Conservation (phyloP, 2,329 filamentous ascomycete species). For the Elsinoe perseae region DNA sequence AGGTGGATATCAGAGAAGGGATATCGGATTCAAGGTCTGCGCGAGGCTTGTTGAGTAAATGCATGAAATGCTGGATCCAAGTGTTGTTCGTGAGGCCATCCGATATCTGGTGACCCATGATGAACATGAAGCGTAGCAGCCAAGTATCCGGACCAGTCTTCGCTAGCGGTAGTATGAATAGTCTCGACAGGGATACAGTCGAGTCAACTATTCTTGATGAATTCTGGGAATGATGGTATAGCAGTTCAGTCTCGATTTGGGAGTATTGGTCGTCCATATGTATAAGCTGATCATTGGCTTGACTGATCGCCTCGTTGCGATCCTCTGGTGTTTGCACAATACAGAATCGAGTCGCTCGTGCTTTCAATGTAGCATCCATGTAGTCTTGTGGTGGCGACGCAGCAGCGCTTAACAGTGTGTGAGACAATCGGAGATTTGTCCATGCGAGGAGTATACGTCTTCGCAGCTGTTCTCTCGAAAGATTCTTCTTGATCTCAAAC, state of each 20-base stretch:
- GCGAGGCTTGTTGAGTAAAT: slow-evolving; percentile 30
- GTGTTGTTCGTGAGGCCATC: slow-evolving; percentile 37
- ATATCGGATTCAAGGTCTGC: slow-evolving; percentile 23
- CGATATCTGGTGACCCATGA: slow-evolving; percentile 40
- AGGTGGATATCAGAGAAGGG: slow-evolving; percentile 18
- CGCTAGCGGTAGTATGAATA: slow-evolving; percentile 34
- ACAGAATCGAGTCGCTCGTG: slow-evolving; percentile 27
- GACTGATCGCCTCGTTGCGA: slow-evolving; percentile 27
- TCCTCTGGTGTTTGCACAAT: slow-evolving; percentile 28
- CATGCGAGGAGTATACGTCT: slow-evolving; percentile 17
- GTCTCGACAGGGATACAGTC: slow-evolving; percentile 29
- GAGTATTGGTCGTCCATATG: slow-evolving; percentile 35
- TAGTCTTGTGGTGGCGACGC: slow-evolving; percentile 16
- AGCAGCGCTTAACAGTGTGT: slow-evolving; percentile 21
- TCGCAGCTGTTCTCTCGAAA: slow-evolving; percentile 27
- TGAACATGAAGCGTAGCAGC: slow-evolving; percentile 30
- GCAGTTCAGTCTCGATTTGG: slow-evolving; percentile 23
- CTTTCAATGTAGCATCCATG: slow-evolving; percentile 18
- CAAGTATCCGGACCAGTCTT: slow-evolving; percentile 5
- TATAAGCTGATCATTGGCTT: slow-evolving; percentile 27
- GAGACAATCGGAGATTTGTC: slow-evolving; percentile 17
- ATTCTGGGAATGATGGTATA: slow-evolving; percentile 39
- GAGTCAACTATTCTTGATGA: slow-evolving; percentile 35
- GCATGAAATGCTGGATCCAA: slow-evolving; percentile 37
- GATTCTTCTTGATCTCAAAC: slow-evolving; percentile 29